Evolutionary conservation across 225 moss, liverwort and hornwort species (phyloP).

Genomic region (Lunularia cruciata): DNA sequence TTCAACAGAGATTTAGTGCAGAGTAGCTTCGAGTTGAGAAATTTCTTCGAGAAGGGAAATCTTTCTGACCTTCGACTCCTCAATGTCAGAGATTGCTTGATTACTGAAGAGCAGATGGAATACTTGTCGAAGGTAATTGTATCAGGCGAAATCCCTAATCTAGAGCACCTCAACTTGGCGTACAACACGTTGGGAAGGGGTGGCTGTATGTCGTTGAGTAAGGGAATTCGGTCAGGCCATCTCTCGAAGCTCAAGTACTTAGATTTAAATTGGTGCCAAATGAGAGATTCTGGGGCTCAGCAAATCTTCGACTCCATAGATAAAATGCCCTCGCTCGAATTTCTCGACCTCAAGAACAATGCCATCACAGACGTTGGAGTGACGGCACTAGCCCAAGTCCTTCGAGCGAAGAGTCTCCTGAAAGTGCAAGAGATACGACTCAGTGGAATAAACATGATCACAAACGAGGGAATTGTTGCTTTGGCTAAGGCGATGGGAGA

Average conservation of each 20-base stretch:
- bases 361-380: not conserved
- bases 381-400: not conserved
- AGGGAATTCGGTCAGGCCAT: not conserved
- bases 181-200: accelerated
- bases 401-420: not conserved
- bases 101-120: not conserved
- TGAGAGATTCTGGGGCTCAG: not conserved
- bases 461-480: no score
- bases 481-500: not conserved
- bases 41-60: not conserved
- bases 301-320: not conserved
- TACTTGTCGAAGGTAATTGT: not conserved
- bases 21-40: no score
- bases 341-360: no score
- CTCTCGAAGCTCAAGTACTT: not conserved
- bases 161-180: not conserved
- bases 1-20: no score
- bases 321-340: not conserved
- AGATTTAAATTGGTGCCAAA: not conserved
- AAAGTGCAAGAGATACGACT: conserved; percentile 4
- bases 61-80: not conserved
- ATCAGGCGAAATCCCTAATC: not conserved
- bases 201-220: not conserved
- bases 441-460: not conserved
- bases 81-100: not conserved